Evolutionary conservation across 768 basidiomycete species (phyloP).

Genomic region (Mycena vulgaris): DNA sequence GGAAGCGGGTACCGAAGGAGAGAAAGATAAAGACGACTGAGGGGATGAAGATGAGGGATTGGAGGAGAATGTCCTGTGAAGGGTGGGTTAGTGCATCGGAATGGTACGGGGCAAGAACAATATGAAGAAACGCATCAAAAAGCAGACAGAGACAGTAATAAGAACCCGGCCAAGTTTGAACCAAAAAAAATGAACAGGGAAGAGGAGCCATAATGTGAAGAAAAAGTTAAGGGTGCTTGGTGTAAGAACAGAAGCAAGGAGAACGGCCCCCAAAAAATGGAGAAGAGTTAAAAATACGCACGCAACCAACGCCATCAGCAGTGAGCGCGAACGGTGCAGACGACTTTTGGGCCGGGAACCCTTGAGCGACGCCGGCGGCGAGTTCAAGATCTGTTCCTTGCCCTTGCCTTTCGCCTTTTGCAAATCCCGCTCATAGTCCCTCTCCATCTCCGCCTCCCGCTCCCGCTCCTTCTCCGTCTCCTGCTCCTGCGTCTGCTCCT

Average conservation of each 20-base stretch:
- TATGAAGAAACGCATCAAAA: too few relatives aligned
- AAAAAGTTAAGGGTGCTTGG: background rate
- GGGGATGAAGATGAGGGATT: constrained; percentile 44
- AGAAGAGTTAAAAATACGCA: constrained; percentile 49
- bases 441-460: constrained; percentile 39
- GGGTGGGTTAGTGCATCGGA: background rate
- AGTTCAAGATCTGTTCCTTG: constrained; percentile 65
- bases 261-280: background rate
- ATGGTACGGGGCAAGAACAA: too few relatives aligned
- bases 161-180: background rate
- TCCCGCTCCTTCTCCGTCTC: constrained; percentile 55
- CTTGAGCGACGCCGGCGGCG: constrained; percentile 32
- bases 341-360: constrained; percentile 23
- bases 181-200: constrained; percentile 12
- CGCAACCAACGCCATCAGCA: constrained; percentile 80
- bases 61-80: constrained; percentile 28
- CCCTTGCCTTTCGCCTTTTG: constrained; percentile 61
- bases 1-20: constrained; percentile 35
- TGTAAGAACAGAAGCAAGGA: background rate
- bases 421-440: constrained; percentile 43
- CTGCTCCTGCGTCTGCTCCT: constrained; percentile 48
- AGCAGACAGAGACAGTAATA: background rate
- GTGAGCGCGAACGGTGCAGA: constrained; percentile 57
- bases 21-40: constrained; percentile 45
- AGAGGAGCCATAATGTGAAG: constrained; percentile 7